Evolutionary conservation across 805 yeast species (phyloP).

Genomic region (Cyberlindnera suaveolens): DNA sequence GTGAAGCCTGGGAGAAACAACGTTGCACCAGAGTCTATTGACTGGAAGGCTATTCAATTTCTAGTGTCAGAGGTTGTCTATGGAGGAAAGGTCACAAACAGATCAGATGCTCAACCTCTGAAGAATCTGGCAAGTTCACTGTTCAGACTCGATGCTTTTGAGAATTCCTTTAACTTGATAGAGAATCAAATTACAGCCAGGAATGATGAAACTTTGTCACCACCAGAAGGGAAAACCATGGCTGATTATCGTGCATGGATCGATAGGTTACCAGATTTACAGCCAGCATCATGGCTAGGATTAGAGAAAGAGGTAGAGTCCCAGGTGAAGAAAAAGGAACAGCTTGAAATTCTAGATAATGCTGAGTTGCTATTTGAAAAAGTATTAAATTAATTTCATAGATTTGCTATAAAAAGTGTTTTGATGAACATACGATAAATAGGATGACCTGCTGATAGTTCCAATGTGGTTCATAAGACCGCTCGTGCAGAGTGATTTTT

Average conservation of each 20-base stretch:
- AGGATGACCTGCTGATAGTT: too few species aligned
- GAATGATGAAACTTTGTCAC: slow-evolving; percentile 7
- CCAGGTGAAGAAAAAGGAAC: slow-evolving; percentile 3
- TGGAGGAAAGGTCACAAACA: slow-evolving; percentile 53
- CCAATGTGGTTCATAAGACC: too few species aligned
- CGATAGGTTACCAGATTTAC: slow-evolving; percentile 40
- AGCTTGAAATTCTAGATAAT: not conserved
- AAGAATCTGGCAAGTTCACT: slow-evolving; percentile 28
- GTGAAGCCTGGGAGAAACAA: slow-evolving; percentile 24
- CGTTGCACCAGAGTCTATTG: slow-evolving; percentile 39
- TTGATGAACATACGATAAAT: too few species aligned
- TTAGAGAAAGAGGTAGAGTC: slow-evolving; percentile 38
- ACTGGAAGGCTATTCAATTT: slow-evolving; percentile 47
- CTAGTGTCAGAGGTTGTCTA: slow-evolving; percentile 52
- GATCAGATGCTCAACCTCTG: slow-evolving; percentile 34
- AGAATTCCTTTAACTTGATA: slow-evolving; percentile 36
- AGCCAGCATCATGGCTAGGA: slow-evolving; percentile 50
- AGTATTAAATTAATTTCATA: not conserved
- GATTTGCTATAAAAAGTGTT: too few species aligned
- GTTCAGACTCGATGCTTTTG: slow-evolving; percentile 37
- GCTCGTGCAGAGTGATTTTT: too few species aligned
- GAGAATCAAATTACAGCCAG: slow-evolving; percentile 18
- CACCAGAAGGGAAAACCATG: slow-evolving; percentile 42
- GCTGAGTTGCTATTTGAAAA: not conserved
- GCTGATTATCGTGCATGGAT: slow-evolving; percentile 45